These are phyloP conservation scores for Abelmoschus esculentus DNA, from an alignment of 345 rosid genomes.

Conservation along the genomic window DNA sequence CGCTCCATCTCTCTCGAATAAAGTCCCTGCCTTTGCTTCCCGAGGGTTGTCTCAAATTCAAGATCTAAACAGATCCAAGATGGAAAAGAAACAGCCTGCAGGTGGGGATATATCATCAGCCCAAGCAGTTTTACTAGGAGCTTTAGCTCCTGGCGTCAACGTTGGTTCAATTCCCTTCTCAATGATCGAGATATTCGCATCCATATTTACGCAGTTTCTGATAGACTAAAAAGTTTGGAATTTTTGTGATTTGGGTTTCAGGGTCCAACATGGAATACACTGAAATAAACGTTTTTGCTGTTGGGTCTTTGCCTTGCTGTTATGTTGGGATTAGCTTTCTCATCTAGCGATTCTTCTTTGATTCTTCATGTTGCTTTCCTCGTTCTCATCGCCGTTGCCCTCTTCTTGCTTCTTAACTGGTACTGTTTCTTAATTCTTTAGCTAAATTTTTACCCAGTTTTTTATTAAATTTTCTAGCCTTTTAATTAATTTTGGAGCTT, in stretches of 20 bases:
- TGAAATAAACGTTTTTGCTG: slow-evolving; percentile 65
- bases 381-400: slow-evolving; percentile 56
- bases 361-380: slow-evolving; percentile 67
- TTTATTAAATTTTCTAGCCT: too few relatives aligned
- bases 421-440: slow-evolving; percentile 17
- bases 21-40: too few relatives aligned
- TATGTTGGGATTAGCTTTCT: slow-evolving; percentile 77
- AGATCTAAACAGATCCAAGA: too few relatives aligned
- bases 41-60: too few relatives aligned
- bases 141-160: slow-evolving; percentile 83
- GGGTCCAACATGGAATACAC: slow-evolving; percentile 80
- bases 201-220: too few relatives aligned
- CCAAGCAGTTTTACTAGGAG: slow-evolving; percentile 74
- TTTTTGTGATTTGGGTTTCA: slow-evolving; percentile 23
- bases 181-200: neutral
- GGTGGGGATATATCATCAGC: slow-evolving; percentile 20
- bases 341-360: slow-evolving; percentile 62
- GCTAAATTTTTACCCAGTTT: neutral
- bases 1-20: too few relatives aligned
- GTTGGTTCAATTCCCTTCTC: slow-evolving; percentile 26
- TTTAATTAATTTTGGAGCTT: neutral
- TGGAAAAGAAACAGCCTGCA: too few relatives aligned
- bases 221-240: neutral
- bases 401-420: slow-evolving; percentile 83
- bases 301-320: slow-evolving; percentile 60